Conservation (phyloP, 176 grass and related monocot species). For the Rhynchospora tenuis region DNA sequence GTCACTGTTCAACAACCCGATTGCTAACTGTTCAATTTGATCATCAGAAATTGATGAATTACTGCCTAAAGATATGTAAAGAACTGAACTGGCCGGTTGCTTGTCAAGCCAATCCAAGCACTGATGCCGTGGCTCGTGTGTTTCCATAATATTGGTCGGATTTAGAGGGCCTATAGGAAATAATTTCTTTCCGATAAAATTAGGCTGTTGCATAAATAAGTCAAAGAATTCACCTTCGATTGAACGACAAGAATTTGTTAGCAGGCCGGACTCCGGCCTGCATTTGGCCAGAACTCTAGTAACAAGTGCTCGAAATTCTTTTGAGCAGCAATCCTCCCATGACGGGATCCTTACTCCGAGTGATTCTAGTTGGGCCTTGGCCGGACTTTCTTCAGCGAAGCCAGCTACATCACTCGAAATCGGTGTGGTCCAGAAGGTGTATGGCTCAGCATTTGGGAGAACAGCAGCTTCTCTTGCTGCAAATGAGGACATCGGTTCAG, state of each 20-base stretch:
- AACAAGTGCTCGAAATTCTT: conserved; percentile 14
- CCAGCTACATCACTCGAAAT: neutral
- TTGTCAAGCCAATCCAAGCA: conserved; percentile 61
- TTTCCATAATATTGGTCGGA: neutral
- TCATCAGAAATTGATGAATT: conserved; percentile 25
- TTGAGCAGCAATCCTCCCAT: neutral
- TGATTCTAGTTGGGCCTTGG: neutral
- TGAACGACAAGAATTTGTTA: conserved; percentile 31
- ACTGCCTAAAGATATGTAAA: conserved; percentile 62
- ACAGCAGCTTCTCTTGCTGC: conserved; percentile 29
- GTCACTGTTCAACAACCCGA: conserved; percentile 31
- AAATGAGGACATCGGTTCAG: conserved; percentile 32
- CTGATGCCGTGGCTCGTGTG: conserved; percentile 14
- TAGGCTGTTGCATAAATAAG: neutral
- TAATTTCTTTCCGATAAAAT: conserved; percentile 15
- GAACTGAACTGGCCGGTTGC: conserved; percentile 39
- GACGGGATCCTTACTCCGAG: neutral
- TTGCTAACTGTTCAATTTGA: conserved; percentile 40
- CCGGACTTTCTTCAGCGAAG: neutral
- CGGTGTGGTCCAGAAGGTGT: conserved; percentile 27
- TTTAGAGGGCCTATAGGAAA: conserved; percentile 38
- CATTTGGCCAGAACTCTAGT: neutral
- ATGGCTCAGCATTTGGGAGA: conserved; percentile 39
- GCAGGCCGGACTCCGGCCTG: neutral
- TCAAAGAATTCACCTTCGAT: conserved; percentile 55